Evolutionary conservation across 2,329 filamentous ascomycete genomes (phyloP).

Genomic region (Neonectria hederae): DNA sequence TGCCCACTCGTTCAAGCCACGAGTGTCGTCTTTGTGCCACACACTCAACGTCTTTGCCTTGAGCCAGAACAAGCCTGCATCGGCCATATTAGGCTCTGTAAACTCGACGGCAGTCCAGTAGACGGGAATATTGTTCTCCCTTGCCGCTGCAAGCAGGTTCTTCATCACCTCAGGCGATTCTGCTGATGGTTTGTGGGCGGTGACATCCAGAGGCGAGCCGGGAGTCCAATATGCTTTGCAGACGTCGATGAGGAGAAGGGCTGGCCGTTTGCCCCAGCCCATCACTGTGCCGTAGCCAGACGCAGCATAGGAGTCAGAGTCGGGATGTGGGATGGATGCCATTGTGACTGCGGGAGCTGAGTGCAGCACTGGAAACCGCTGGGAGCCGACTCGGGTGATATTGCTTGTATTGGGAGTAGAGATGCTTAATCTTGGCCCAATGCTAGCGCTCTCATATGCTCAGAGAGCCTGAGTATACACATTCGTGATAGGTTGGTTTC

Average conservation of each 20-base stretch:
- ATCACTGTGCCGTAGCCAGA: conserved; percentile 54
- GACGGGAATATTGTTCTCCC: conserved; percentile 49
- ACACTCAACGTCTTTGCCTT: conserved; percentile 55
- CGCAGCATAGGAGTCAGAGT: conserved; percentile 38
- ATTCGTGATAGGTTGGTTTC: not conserved
- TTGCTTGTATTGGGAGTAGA: not conserved
- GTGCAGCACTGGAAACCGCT: not conserved
- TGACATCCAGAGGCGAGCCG: conserved; percentile 49
- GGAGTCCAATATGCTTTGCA: conserved; percentile 57
- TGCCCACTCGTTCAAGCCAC: conserved; percentile 52
- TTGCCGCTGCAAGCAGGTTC: conserved; percentile 52
- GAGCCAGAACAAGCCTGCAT: conserved; percentile 54
- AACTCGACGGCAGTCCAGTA: conserved; percentile 57
- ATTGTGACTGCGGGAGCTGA: not conserved
- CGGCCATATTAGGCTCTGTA: conserved; percentile 53
- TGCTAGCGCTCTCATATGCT: not conserved
- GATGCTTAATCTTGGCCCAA: not conserved
- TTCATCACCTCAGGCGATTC: conserved; percentile 51
- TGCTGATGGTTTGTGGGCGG: conserved; percentile 13
- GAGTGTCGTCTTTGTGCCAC: conserved; percentile 51
- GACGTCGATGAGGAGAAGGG: conserved; percentile 57
- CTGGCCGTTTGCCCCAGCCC: conserved; percentile 55
- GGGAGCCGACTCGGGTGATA: not conserved
- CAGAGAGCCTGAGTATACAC: not conserved
- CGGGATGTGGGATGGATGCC: conserved; percentile 6